Evolutionary conservation across 2,329 filamentous ascomycete genomes (phyloP).

Genomic region (Plectosphaerella cucumerina): DNA sequence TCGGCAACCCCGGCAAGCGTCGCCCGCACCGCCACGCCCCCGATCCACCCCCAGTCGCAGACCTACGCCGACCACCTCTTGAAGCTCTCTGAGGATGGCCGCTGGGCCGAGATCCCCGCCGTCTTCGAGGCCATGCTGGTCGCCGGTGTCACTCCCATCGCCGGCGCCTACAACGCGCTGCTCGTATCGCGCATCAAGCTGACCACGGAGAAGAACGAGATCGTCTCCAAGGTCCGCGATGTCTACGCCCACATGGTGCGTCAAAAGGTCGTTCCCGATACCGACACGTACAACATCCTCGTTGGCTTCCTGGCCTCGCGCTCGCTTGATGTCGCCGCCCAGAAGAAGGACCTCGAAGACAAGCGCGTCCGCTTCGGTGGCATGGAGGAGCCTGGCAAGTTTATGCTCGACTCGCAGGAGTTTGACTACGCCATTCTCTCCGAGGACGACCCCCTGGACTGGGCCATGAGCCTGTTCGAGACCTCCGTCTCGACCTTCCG

Average conservation of each 20-base stretch:
- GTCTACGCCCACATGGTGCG: conserved; percentile 96
- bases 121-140: conserved; percentile 89
- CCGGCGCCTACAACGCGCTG: conserved; percentile 87
- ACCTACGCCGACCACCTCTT: conserved; percentile 76
- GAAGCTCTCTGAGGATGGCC: conserved; percentile 64
- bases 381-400: conserved; percentile 77
- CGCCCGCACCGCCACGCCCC: conserved; percentile 56
- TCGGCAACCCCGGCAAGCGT: conserved; percentile 39
- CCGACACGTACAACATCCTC: conserved; percentile 82
- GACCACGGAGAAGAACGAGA: conserved; percentile 72
- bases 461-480: conserved; percentile 83
- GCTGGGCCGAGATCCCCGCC: conserved; percentile 83
- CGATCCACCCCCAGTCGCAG: conserved; percentile 59
- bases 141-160: conserved; percentile 74
- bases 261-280: conserved; percentile 75
- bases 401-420: conserved; percentile 85
- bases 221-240: conserved; percentile 86
- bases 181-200: conserved; percentile 80
- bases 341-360: conserved; percentile 72
- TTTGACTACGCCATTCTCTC: conserved; percentile 79
- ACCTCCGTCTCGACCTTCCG: conserved; percentile 61
- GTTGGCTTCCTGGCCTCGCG: conserved; percentile 77
- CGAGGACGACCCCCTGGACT: conserved; percentile 81
- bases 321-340: conserved; percentile 70
- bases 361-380: conserved; percentile 82